phyloP scores from a whole-genome alignment of 495 filamentous ascomycete genomes.

The Filosporella fistucella region DNA sequence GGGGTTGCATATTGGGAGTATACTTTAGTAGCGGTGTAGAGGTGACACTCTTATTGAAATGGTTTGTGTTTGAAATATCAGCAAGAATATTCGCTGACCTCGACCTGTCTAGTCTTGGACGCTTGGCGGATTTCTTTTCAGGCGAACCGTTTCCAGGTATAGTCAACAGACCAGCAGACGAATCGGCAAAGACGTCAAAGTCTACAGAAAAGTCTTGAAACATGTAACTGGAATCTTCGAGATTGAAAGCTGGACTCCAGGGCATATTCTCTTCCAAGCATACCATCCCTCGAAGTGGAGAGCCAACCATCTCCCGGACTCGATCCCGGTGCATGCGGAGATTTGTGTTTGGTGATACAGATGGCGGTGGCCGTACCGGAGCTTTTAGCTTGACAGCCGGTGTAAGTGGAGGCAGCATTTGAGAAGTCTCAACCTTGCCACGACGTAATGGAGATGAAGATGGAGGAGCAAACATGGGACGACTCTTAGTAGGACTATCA shows the following conservation, averaged over 20 bases:
- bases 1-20: constrained; percentile 18
- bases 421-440: constrained; percentile 32
- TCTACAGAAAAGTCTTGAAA: constrained; percentile 46
- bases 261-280: constrained; percentile 60
- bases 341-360: constrained; percentile 91
- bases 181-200: constrained; percentile 74
- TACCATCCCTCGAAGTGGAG: constrained; percentile 70
- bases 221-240: constrained; percentile 46
- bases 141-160: constrained; percentile 64
- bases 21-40: constrained; percentile 41
- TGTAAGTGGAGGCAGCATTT: constrained; percentile 77
- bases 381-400: constrained; percentile 83
- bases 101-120: constrained; percentile 53
- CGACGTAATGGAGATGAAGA: constrained; percentile 60
- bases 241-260: constrained; percentile 76
- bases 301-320: constrained; percentile 83
- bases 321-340: constrained; percentile 86
- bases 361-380: constrained; percentile 75
- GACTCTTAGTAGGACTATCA: constrained; percentile 77
- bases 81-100: constrained; percentile 56
- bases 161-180: constrained; percentile 33
- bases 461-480: constrained; percentile 34
- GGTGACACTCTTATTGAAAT: constrained; percentile 43
- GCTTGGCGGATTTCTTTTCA: constrained; percentile 65
- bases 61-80: constrained; percentile 56